Conservation (phyloP, 148 eudicot genomes). For the Rhododendron vialii region DNA sequence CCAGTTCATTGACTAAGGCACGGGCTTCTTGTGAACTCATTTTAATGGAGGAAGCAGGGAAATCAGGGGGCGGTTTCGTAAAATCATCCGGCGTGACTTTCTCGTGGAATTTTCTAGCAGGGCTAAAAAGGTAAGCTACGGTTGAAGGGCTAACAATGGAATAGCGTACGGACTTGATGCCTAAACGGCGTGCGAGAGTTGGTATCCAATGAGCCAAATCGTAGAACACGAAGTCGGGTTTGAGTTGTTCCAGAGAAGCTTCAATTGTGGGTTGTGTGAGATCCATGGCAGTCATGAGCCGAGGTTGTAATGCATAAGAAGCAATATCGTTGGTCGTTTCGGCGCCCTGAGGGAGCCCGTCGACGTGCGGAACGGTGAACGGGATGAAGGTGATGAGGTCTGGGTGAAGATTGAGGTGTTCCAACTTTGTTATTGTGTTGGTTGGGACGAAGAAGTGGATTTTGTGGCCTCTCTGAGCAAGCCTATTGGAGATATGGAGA, state of each 20-base stretch:
- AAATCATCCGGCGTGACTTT: slow-evolving; percentile 18
- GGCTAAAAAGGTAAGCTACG: slow-evolving; percentile 17
- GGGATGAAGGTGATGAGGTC: slow-evolving; percentile 42
- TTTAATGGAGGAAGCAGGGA: slow-evolving; percentile 30
- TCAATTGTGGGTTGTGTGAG: slow-evolving; percentile 29
- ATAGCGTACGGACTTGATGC: slow-evolving; percentile 30
- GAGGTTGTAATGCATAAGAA: slow-evolving; percentile 23
- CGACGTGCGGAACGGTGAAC: slow-evolving; percentile 35
- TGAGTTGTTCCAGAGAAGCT: slow-evolving; percentile 20
- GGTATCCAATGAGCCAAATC: slow-evolving; percentile 58
- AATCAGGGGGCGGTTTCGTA: slow-evolving; percentile 29
- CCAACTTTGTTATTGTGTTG: slow-evolving; percentile 27
- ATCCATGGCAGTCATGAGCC: slow-evolving; percentile 46
- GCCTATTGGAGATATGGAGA: slow-evolving; percentile 46
- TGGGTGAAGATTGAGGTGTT: slow-evolving; percentile 42
- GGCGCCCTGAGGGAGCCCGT: slow-evolving; percentile 39
- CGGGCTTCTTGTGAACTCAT: background rate
- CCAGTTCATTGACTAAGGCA: background rate
- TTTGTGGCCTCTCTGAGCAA: slow-evolving; percentile 40
- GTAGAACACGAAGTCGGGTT: slow-evolving; percentile 37
- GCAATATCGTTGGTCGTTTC: slow-evolving; percentile 49
- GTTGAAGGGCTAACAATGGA: slow-evolving; percentile 27
- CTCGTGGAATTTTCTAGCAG: slow-evolving; percentile 16
- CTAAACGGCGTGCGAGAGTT: slow-evolving; percentile 23
- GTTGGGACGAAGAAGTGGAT: slow-evolving; percentile 35